Base-by-base conservation (phyloP, 768 basidiomycete genomes). In the Podaxis sp. region DNA sequence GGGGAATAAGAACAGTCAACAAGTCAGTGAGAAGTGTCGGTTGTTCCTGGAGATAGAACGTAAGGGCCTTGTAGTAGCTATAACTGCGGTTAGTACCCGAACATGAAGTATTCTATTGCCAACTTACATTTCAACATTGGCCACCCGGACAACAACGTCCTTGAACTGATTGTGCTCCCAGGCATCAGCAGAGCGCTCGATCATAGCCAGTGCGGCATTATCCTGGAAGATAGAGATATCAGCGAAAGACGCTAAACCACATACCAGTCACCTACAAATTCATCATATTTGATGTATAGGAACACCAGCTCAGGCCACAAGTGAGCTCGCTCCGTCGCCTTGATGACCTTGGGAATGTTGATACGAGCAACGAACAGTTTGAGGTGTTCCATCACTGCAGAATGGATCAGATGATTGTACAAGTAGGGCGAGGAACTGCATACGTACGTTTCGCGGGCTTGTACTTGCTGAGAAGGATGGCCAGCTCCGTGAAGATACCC, bases 151-250 rank as follows among this genome's bases (percentile, higher is more conserved):
- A 60, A 97, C 85, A 62, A 97, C 89, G 68, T 99, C 97, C 83
- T 99, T 99, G 88, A 99, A 99, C 75, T 98, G 96, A 70, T 94
- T 96, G 79, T 99, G 97, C 62, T 99, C 97, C 96, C 96, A 99
- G 54, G 95, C 95, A 75, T 97, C 95, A n/a, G 93, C 86, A 1
- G 97, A 93, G 19, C 96, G 90, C 74, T 99, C 97, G 74, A 99
- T 98, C 96, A 99, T 99, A 3, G 95, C 94, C 67, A 99, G 81
- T 40, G 96, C 93, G 36, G 97, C 96, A 71, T 99, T 99, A 74
- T 99, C 97, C 87, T 94, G 44, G 0, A 65, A 30, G 61, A 65
- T 57, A 38, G 46, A 4, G 40, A 12, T 36, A 46, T 46, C 13
- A 42, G 52, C 46, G 9, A 59, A 4, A 8, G 53, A 13, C 36